Conservation (phyloP, 148 eudicot genomes). For the Vaccinium macrocarpon region DNA sequence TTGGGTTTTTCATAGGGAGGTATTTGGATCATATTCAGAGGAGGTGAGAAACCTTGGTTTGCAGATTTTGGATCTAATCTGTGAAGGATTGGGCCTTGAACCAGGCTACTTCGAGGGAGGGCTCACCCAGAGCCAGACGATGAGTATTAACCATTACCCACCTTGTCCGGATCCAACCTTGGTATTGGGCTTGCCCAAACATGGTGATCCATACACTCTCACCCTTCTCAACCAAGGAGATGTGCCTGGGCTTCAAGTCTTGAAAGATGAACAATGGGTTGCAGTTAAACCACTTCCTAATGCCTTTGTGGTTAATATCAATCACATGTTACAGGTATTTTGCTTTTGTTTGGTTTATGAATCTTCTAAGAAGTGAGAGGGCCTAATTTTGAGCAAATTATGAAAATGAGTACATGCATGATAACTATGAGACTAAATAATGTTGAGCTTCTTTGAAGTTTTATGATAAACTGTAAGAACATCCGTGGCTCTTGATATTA, state of each 20-base stretch:
- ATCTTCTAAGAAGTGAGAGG: too few species aligned
- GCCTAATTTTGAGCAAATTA: too few species aligned
- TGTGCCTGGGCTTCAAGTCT: conserved; percentile 20
- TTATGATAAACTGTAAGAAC: too few species aligned
- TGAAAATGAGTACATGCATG: too few species aligned
- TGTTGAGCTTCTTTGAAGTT: too few species aligned
- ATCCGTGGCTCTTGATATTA: too few species aligned
- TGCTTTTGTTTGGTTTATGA: neutral
- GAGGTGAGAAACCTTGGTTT: neutral
- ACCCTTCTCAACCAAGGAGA: conserved; percentile 17
- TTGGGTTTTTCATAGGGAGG: neutral
- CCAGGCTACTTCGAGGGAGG: conserved; percentile 12
- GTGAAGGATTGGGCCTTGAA: conserved; percentile 26
- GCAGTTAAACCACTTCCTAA: conserved; percentile 20
- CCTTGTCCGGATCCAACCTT: conserved; percentile 30
- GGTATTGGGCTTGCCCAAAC: conserved; percentile 20
- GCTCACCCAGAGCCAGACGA: neutral
- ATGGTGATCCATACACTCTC: conserved; percentile 18
- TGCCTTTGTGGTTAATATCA: conserved; percentile 16
- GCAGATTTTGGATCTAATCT: conserved; percentile 20
- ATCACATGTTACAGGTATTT: conserved; percentile 13
- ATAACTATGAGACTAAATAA: too few species aligned
- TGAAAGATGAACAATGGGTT: conserved; percentile 18
- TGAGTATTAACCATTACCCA: conserved; percentile 25
- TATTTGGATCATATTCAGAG: neutral